Base-by-base conservation (phyloP, 129 eudicot species). In the Helianthus tuberosus region DNA sequence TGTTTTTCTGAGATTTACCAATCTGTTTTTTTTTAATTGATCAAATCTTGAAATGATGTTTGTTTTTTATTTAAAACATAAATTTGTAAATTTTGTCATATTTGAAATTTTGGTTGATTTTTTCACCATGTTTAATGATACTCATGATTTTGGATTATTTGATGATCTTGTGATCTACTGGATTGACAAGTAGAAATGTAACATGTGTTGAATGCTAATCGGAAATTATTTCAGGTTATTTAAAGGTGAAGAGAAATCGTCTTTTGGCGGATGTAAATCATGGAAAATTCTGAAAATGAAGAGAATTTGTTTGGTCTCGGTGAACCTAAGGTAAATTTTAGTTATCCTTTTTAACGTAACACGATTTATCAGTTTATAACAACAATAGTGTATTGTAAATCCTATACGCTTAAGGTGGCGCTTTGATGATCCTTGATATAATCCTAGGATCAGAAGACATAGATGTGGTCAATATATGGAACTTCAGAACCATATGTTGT, bases 241-340 rank as follows among this genome's bases (percentile, higher is more conserved):
- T 59, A 32, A 54, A 78, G 67, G 27, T 72, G 50, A 46, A 58
- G 39, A 29, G 14, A 7, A 23, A 66, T 48, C 62, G n/a, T 75
- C 5, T 64, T 58, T 51, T 23, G 67, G 77, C 71, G 75, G 76
- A 62, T 75, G 78, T 80, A 47, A 86, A 76, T 63, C 58, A 88
- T 91, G 99, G 97, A 88, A 55, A 77, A 44, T 75, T 72, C 86
- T 29, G 99, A 95, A 77, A 81, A 89, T 47, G 99, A 95, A 79
- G 99, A 95, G 69, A 82, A 71, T 78, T 74, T 95, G 58, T 74
- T 83, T 64, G 88, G 92, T 17, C 89, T 91, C 25, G 96, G 96
- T 23, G 99, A 95, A 80, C 94, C 99, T 44, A 91, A 95, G 99
- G 99, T 91, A 83, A 17, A 13, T 11, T 11, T 3, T 69, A 25